Conservation (phyloP, 1,284 basidiomycete genomes). For the Ganoderma boninense region DNA sequence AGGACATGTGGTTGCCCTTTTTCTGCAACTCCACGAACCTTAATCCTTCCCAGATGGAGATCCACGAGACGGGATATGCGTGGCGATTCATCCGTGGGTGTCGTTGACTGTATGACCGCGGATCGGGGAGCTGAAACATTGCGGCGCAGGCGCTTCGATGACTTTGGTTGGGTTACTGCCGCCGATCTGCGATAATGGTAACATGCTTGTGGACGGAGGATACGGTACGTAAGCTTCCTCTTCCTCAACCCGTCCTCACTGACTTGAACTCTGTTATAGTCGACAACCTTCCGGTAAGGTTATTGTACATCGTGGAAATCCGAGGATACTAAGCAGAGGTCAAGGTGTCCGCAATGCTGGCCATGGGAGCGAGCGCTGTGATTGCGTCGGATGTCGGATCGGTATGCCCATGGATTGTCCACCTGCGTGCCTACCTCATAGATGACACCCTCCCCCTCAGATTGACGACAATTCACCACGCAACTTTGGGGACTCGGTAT, state of each 20-base stretch:
- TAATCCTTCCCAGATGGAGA: slow-evolving; percentile 95
- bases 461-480: slow-evolving; percentile 96
- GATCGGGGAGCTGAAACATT: not conserved
- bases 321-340: slow-evolving; percentile 16
- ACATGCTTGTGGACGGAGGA: slow-evolving; percentile 94
- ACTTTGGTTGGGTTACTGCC: slow-evolving; percentile 95
- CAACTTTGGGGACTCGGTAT: slow-evolving; percentile 94
- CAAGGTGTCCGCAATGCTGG: slow-evolving; percentile 90
- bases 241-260: slow-evolving; percentile 17
- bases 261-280: slow-evolving; percentile 53
- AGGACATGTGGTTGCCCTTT: slow-evolving; percentile 99
- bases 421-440: slow-evolving; percentile 4
- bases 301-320: not conserved
- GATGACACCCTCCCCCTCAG: slow-evolving; percentile 44
- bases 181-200: slow-evolving; percentile 94
- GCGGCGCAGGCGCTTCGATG: slow-evolving; percentile 89
- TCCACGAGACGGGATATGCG: slow-evolving; percentile 96
- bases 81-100: slow-evolving; percentile 86
- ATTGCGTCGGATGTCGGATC: slow-evolving; percentile 96
- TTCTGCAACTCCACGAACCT: slow-evolving; percentile 99
- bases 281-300: slow-evolving; percentile 87
- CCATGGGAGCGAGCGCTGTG: slow-evolving; percentile 91
- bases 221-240: slow-evolving; percentile 67
- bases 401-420: slow-evolving; percentile 52
- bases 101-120: not conserved